Conservation (phyloP, 2,329 filamentous ascomycete genomes). For the Penicillium italicum region DNA sequence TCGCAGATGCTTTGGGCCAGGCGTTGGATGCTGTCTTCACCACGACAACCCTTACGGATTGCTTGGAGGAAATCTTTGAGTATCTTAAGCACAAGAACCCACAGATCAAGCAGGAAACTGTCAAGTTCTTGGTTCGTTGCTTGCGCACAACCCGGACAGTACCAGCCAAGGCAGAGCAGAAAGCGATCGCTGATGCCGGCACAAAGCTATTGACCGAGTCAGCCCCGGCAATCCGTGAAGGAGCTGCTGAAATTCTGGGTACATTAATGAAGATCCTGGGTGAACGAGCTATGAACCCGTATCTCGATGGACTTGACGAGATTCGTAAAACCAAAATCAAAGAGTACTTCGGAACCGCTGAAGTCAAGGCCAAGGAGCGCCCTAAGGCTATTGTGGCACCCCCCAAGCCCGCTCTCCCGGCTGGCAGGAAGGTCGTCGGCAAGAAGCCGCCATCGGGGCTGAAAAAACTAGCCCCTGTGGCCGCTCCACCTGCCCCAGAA, state of each 20-base stretch:
- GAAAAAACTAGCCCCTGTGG: constrained; percentile 49
- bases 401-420: constrained; percentile 56
- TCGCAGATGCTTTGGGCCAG: constrained; percentile 80
- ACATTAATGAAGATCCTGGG: constrained; percentile 99
- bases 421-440: constrained; percentile 54
- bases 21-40: constrained; percentile 71
- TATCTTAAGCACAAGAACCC: constrained; percentile 93
- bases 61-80: constrained; percentile 83
- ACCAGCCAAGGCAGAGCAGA: constrained; percentile 78
- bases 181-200: constrained; percentile 76
- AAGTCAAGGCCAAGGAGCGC: constrained; percentile 87
- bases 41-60: constrained; percentile 72
- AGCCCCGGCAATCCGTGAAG: constrained; percentile 77
- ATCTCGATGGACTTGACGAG: constrained; percentile 88
- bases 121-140: constrained; percentile 88
- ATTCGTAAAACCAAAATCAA: constrained; percentile 95
- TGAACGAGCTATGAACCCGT: constrained; percentile 89
- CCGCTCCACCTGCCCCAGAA: constrained; percentile 20
- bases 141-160: constrained; percentile 78
- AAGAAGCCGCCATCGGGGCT: constrained; percentile 51
- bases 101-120: constrained; percentile 91
- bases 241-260: constrained; percentile 86
- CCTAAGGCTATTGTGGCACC: constrained; percentile 69
- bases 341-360: constrained; percentile 77
- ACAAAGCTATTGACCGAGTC: constrained; percentile 91